Evolutionary conservation across 2,329 filamentous ascomycete species (phyloP).

Genomic region (Botrytis sinoallii): DNA sequence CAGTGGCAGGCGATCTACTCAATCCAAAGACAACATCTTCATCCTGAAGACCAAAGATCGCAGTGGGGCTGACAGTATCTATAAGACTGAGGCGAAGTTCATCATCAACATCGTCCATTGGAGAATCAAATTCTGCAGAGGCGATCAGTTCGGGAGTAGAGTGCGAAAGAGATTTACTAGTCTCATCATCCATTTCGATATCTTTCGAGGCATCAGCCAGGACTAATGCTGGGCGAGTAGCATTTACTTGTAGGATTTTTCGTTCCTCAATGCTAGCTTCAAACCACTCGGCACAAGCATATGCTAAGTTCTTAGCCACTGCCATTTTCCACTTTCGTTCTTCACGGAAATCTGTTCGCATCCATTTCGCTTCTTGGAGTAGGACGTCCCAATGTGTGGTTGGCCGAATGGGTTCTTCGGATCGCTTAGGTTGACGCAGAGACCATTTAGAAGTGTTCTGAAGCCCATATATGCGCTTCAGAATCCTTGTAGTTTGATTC

Average conservation of each 20-base stretch:
- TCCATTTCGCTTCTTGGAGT: constrained; percentile 93
- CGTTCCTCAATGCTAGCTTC: constrained; percentile 61
- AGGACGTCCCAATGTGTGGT: constrained; percentile 82
- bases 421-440: constrained; percentile 81
- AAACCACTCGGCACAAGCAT: constrained; percentile 82
- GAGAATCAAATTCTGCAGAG: constrained; percentile 59
- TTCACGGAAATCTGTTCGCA: constrained; percentile 93
- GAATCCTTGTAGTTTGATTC: constrained; percentile 79
- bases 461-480: constrained; percentile 83
- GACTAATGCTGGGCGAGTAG: constrained; percentile 44
- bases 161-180: constrained; percentile 40
- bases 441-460: constrained; percentile 94
- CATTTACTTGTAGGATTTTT: constrained; percentile 64
- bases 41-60: constrained; percentile 77
- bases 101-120: constrained; percentile 44
- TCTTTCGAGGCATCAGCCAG: constrained; percentile 35
- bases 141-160: constrained; percentile 66
- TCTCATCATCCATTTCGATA: constrained; percentile 36
- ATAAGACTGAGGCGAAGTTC: constrained; percentile 34
- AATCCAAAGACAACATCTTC: constrained; percentile 80
- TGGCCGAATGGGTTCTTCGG: constrained; percentile 73
- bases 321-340: constrained; percentile 92
- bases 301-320: constrained; percentile 73
- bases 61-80: constrained; percentile 63
- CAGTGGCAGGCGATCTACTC: constrained; percentile 68